phyloP scores from a whole-genome alignment of 1,139 yeast genomes.

The Keqinozyma sinolaborantium region DNA sequence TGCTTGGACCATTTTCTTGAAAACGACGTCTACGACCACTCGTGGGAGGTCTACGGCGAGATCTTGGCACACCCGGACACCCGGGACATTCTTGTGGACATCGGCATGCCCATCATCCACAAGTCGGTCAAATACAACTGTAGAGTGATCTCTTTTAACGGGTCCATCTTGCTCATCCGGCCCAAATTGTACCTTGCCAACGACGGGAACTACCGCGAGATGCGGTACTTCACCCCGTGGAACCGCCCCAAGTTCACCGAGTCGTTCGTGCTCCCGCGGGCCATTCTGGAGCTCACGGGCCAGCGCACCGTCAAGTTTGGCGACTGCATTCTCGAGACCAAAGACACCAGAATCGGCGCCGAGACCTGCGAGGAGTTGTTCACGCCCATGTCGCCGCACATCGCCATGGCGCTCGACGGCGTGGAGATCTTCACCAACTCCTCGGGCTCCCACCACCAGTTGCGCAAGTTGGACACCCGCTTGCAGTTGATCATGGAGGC shows the following conservation, averaged over 20 bases:
- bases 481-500: conserved; percentile 86
- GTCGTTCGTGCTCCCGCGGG: conserved; percentile 64
- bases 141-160: conserved; percentile 76
- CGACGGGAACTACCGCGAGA: conserved; percentile 96
- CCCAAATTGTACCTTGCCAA: conserved; percentile 93
- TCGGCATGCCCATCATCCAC: conserved; percentile 92
- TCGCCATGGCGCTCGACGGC: conserved; percentile 88
- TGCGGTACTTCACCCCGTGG: conserved; percentile 98
- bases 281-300: conserved; percentile 58
- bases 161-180: conserved; percentile 75
- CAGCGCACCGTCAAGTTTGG: conserved; percentile 76
- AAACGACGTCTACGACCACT: conserved; percentile 81
- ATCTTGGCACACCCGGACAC: conserved; percentile 66
- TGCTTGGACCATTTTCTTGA: conserved; percentile 95
- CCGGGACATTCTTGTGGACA: conserved; percentile 74
- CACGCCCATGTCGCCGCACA: conserved; percentile 95
- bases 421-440: conserved; percentile 95
- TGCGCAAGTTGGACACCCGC: conserved; percentile 83
- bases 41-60: conserved; percentile 90
- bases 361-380: conserved; percentile 97
- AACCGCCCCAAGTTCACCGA: conserved; percentile 72
- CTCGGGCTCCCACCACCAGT: conserved; percentile 94
- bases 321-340: conserved; percentile 80
- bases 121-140: conserved; percentile 89
- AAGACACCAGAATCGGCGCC: conserved; percentile 86